Conservation (phyloP, 805 yeast species). For the Candida chauliodis region DNA sequence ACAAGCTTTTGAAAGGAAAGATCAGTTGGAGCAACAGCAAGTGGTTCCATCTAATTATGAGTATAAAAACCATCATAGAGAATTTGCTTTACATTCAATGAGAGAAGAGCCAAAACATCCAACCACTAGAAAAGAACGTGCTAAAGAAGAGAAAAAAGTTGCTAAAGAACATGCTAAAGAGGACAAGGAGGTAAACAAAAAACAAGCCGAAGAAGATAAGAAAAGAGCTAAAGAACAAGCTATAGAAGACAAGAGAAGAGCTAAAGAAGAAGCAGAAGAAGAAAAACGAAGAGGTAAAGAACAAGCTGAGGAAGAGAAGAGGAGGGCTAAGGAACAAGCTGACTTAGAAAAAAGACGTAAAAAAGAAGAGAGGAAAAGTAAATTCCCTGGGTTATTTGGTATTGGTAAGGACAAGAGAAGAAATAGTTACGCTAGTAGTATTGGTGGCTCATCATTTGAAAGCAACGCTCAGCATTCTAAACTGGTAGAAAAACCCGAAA, state of each 20-base stretch:
- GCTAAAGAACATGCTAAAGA: constrained; percentile 15
- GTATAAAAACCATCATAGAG: constrained; percentile 31
- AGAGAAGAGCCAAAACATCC: constrained; percentile 16
- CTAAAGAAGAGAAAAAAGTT: constrained; percentile 17
- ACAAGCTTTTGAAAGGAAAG: constrained; percentile 14
- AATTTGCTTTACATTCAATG: constrained; percentile 30
- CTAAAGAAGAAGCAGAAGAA: constrained; percentile 9
- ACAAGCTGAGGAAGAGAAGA: constrained; percentile 6
- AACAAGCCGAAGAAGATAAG: constrained; percentile 13
- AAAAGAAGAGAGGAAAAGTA: constrained; percentile 4
- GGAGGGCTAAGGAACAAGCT: constrained; percentile 3
- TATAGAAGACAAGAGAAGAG: constrained; percentile 8
- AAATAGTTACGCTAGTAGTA: constrained; percentile 5
- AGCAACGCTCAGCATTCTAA: constrained; percentile 1
- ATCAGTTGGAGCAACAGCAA: constrained; percentile 10
- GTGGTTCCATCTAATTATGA: constrained; percentile 12
- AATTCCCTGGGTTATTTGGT: constrained; percentile 4
- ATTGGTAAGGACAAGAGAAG: constrained; percentile 5
- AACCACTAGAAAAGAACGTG: constrained; percentile 8
- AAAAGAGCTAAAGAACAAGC: constrained; percentile 11
- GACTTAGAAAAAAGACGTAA: constrained; percentile 6
- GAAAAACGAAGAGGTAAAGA: constrained; percentile 8
- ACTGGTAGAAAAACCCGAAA: background rate
- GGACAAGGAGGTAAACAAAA: constrained; percentile 13
- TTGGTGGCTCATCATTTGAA: constrained; percentile 7